These are phyloP conservation scores for Leptodermis oblonga DNA, from an alignment of 257 asterid genomes.

Conservation along the genomic window DNA sequence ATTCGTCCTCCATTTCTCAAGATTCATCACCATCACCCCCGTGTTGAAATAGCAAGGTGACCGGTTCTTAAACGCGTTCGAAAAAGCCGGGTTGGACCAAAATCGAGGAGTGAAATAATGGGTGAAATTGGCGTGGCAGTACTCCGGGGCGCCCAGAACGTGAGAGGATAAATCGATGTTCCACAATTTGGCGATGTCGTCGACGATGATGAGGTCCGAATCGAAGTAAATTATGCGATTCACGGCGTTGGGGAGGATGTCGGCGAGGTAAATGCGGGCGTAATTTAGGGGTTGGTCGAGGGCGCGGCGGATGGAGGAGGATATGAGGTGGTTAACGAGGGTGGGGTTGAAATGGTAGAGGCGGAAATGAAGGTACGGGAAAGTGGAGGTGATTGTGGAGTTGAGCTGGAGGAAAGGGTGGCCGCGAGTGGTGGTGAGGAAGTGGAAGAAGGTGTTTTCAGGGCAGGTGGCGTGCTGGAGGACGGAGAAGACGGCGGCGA, in stretches of 20 bases:
- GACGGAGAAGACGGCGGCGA: slow-evolving; percentile 86
- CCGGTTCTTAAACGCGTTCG: slow-evolving; percentile 36
- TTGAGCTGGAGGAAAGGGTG: slow-evolving; percentile 51
- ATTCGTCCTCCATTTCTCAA: slow-evolving; percentile 49
- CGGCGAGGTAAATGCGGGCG: slow-evolving; percentile 86
- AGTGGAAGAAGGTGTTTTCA: slow-evolving; percentile 73
- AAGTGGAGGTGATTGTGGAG: slow-evolving; percentile 52
- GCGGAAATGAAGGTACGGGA: slow-evolving; percentile 70
- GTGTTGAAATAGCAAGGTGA: slow-evolving; percentile 80
- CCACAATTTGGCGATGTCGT: slow-evolving; percentile 72
- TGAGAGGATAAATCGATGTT: slow-evolving; percentile 40
- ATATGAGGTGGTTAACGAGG: slow-evolving; percentile 62
- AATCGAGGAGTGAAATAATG: slow-evolving; percentile 65
- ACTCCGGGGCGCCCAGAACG: slow-evolving; percentile 76
- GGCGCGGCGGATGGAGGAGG: slow-evolving; percentile 83
- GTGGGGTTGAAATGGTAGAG: slow-evolving; percentile 69
- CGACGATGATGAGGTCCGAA: slow-evolving; percentile 78
- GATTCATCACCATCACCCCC: slow-evolving; percentile 82
- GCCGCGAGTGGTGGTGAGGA: slow-evolving; percentile 49
- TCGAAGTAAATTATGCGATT: slow-evolving; percentile 74
- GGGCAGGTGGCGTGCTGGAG: slow-evolving; percentile 88
- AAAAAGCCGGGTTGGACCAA: slow-evolving; percentile 52
- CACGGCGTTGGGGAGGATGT: slow-evolving; percentile 53
- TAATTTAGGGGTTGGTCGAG: slow-evolving; percentile 87
- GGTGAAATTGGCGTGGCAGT: slow-evolving; percentile 76